A percentile compares a stretch with the other conserved stretches of the same genome.
These are phyloP conservation scores for Phyllostachys edulis DNA, from an alignment of 176 grass and related monocot genomes.

Conservation along the genomic window DNA sequence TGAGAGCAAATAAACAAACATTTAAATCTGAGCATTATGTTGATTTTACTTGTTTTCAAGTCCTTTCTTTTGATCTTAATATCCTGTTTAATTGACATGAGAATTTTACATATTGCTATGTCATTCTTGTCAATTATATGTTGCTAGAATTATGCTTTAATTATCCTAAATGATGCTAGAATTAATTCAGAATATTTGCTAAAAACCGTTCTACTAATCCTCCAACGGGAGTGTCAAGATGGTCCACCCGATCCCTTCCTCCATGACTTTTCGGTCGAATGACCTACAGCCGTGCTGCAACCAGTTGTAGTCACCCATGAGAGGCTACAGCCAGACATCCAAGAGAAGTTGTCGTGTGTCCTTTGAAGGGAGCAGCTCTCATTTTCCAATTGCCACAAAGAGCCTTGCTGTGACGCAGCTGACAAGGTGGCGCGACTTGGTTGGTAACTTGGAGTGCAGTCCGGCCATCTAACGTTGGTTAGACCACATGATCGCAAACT, in stretches of 20 bases:
- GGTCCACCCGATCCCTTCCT: conserved; percentile 83
- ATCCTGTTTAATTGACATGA: too few relatives aligned
- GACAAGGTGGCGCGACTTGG: conserved; percentile 76
- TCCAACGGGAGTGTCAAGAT: conserved; percentile 90
- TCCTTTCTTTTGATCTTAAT: too few relatives aligned
- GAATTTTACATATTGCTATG: too few relatives aligned
- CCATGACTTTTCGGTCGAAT: conserved; percentile 72
- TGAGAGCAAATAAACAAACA: too few relatives aligned
- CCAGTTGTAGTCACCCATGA: conserved; percentile 96
- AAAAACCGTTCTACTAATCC: conserved; percentile 91
- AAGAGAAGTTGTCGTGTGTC: conserved; percentile 64
- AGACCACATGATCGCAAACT: conserved; percentile 64
- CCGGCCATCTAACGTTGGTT: conserved; percentile 64
- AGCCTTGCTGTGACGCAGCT: conserved; percentile 78
- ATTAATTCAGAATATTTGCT: too few relatives aligned
- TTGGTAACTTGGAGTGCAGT: conserved; percentile 70
- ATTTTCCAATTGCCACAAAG: conserved; percentile 85
- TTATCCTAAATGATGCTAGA: too few relatives aligned
- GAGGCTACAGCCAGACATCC: conserved; percentile 83
- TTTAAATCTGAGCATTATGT: too few relatives aligned
- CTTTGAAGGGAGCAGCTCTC: conserved; percentile 84
- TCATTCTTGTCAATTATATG: too few relatives aligned
- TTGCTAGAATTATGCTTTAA: too few relatives aligned
- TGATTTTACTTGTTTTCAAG: too few relatives aligned
- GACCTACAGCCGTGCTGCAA: conserved; percentile 74